Evolutionary conservation across 164 flowering plant species (phyloP).

Genomic region (Aristolochia californica): DNA sequence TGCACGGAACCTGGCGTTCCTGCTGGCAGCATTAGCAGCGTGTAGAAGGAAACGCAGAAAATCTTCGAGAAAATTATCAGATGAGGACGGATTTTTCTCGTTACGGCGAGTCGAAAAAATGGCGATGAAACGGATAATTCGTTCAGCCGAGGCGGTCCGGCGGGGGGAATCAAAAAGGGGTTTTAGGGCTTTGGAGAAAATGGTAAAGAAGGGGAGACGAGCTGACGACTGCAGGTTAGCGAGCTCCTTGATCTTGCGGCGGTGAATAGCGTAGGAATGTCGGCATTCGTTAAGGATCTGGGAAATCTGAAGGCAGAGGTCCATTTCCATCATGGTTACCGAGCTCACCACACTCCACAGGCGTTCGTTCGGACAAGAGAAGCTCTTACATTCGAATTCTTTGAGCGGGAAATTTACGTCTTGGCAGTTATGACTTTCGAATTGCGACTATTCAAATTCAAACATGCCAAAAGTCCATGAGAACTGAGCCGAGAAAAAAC

Average conservation of each 20-base stretch:
- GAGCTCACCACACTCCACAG: not conserved
- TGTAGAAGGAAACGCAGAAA: constrained; percentile 47
- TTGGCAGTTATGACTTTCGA: no score
- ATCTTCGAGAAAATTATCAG: constrained; percentile 47
- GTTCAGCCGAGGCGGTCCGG: constrained; percentile 51
- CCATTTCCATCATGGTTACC: not conserved
- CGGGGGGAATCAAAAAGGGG: constrained; percentile 60
- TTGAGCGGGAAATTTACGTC: no score
- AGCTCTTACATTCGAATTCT: no score
- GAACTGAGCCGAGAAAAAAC: no score
- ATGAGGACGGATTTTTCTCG: constrained; percentile 10
- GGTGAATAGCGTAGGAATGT: constrained; percentile 56
- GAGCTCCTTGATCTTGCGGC: constrained; percentile 78
- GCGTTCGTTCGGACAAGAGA: no score
- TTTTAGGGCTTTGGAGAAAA: constrained; percentile 48
- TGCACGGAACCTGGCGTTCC: constrained; percentile 59
- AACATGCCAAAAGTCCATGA: no score
- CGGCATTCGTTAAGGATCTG: constrained; percentile 56
- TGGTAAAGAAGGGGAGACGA: constrained; percentile 31
- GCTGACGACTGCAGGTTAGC: constrained; percentile 37
- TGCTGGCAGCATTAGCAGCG: constrained; percentile 39
- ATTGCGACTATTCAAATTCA: no score
- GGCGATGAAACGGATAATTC: constrained; percentile 58
- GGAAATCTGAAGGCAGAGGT: constrained; percentile 24
- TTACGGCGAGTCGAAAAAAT: constrained; percentile 35